phyloP scores from a whole-genome alignment of 1,284 basidiomycete genomes.

The Cutaneotrichosporon cavernicola region DNA sequence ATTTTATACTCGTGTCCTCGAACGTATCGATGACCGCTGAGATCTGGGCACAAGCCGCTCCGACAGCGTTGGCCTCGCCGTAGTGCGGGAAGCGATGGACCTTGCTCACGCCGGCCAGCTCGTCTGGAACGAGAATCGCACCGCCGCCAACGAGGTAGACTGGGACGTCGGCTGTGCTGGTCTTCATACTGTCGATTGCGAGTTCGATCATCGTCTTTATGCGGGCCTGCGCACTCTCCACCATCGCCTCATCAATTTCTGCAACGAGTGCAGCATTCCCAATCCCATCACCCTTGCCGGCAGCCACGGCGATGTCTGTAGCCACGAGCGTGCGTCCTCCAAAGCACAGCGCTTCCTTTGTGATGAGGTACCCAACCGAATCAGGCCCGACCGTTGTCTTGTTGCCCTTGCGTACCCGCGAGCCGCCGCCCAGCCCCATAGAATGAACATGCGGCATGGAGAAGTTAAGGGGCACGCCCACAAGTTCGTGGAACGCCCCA shows the following conservation, averaged over 20 bases:
- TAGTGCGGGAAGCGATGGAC: conserved; percentile 59
- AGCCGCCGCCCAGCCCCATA: conserved; percentile 44
- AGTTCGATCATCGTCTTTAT: conserved; percentile 59
- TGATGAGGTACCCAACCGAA: conserved; percentile 60
- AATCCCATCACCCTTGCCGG: conserved; percentile 46
- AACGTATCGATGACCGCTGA: conserved; percentile 43
- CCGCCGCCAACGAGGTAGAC: conserved; percentile 44
- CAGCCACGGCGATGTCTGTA: conserved; percentile 59
- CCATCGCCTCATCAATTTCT: conserved; percentile 41
- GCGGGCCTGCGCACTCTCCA: conserved; percentile 49
- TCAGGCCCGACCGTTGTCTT: conserved; percentile 60
- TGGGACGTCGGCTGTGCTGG: conserved; percentile 54
- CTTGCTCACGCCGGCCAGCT: conserved; percentile 56
- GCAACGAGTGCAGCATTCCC: conserved; percentile 52
- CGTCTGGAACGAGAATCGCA: conserved; percentile 47
- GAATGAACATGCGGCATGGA: conserved; percentile 38
- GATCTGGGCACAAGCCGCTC: conserved; percentile 50
- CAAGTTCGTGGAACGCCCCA: conserved; percentile 31
- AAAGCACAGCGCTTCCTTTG: conserved; percentile 57
- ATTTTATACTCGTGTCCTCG: conserved; percentile 31
- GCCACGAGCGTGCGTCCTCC: conserved; percentile 59
- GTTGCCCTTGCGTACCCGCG: conserved; percentile 32
- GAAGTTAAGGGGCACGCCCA: conserved; percentile 41
- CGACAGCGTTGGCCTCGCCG: conserved; percentile 62
- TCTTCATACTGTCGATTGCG: conserved; percentile 62